Conservation (phyloP, 345 rosid species). For the Litchi chinensis region DNA sequence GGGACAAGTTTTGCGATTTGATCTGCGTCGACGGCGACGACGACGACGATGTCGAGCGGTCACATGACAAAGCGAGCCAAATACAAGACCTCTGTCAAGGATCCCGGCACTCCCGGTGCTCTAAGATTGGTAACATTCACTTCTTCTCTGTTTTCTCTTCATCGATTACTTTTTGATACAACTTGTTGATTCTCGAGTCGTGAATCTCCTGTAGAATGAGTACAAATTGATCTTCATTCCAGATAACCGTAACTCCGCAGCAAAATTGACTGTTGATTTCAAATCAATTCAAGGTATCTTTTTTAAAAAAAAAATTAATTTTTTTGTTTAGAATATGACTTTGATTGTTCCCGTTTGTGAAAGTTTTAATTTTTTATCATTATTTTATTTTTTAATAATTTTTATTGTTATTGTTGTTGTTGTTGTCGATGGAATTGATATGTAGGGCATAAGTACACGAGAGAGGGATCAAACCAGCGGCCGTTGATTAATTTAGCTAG, state of each 20-base stretch:
- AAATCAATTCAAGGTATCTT: conserved; percentile 61
- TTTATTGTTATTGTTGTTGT: too few relatives aligned
- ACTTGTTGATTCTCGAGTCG: neutral
- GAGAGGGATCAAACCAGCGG: conserved; percentile 81
- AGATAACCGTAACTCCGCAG: conserved; percentile 60
- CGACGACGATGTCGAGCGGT: conserved; percentile 42
- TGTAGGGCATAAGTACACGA: conserved; percentile 73
- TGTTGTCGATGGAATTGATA: conserved; percentile 18
- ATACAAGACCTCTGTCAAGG: conserved; percentile 78
- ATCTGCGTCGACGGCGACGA: neutral
- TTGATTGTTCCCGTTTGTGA: neutral
- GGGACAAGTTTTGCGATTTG: neutral
- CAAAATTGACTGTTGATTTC: conserved; percentile 70
- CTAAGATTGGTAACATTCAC: conserved; percentile 53
- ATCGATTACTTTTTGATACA: neutral
- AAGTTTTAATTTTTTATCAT: neutral
- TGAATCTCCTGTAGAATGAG: conserved; percentile 45
- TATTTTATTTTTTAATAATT: neutral
- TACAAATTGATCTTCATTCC: conserved; percentile 69
- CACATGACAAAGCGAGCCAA: conserved; percentile 67
- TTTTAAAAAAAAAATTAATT: too few relatives aligned
- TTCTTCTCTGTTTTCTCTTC: neutral
- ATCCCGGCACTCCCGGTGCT: conserved; percentile 79
- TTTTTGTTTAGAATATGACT: neutral
- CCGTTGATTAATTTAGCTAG: conserved; percentile 86